A percentile compares a stretch with the other conserved stretches of the same genome.
phyloP scores from a whole-genome alignment of 345 rosid species.

The Salix dunnii region DNA sequence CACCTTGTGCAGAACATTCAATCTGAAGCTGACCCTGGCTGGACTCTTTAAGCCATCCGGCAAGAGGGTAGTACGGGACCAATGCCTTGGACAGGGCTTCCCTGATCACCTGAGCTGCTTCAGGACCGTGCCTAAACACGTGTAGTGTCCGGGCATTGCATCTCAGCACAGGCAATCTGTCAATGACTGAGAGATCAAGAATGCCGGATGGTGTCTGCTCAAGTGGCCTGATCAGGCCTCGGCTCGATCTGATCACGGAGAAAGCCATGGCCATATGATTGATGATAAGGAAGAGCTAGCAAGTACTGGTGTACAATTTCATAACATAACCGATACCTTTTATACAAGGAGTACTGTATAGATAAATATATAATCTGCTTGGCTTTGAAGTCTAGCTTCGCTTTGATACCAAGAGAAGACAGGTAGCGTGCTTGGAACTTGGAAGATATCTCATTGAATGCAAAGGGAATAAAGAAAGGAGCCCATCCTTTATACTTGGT shows the following conservation, averaged over 20 bases:
- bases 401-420: background rate
- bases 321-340: background rate
- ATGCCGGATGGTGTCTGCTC: conserved; percentile 32
- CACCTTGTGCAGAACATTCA: conserved; percentile 47
- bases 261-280: conserved; percentile 29
- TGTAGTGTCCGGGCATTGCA: conserved; percentile 54
- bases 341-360: background rate
- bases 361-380: background rate
- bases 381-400: conserved; percentile 26
- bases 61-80: conserved; percentile 61
- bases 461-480: too few relatives aligned
- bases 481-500: too few relatives aligned
- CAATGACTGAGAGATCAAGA: conserved; percentile 47
- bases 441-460: background rate
- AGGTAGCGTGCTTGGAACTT: background rate
- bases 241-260: conserved; percentile 28
- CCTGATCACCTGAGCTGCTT: conserved; percentile 39
- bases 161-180: conserved; percentile 44
- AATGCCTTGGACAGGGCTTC: conserved; percentile 49
- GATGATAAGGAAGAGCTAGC: background rate
- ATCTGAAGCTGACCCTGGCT: conserved; percentile 32
- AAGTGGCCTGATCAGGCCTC: conserved; percentile 36
- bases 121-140: conserved; percentile 39
- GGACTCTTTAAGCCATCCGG: conserved; percentile 42
- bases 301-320: background rate